phyloP scores from a whole-genome alignment of 352 stramenopile genomes.

The Phytophthora macrochlamydospora region DNA sequence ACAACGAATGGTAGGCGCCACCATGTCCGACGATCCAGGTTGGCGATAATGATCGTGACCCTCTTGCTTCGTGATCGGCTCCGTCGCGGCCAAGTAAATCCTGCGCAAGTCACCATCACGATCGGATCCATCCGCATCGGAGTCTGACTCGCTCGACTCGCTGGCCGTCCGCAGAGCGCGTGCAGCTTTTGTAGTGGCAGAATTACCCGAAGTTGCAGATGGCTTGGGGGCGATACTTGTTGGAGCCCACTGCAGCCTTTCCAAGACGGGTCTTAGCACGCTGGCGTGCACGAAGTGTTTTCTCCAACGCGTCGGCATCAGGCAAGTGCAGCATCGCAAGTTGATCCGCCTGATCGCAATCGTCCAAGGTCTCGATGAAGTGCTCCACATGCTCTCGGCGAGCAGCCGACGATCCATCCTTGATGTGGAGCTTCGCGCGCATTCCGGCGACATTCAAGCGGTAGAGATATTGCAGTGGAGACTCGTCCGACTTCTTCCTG shows the following conservation, averaged over 20 bases:
- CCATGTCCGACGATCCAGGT: background rate
- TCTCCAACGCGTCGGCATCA: conserved; percentile 6
- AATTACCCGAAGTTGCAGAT: background rate
- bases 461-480: conserved; percentile 12
- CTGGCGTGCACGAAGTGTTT: background rate
- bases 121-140: background rate
- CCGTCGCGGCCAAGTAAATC: background rate
- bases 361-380: conserved; percentile 20
- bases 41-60: background rate
- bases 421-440: conserved; percentile 6
- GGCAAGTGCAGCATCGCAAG: background rate
- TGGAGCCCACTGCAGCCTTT: conserved; percentile 1
- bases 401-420: background rate
- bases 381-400: conserved; percentile 16
- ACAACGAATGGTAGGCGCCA: background rate
- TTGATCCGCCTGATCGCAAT: conserved; percentile 5
- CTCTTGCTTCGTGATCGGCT: background rate
- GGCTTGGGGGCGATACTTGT: conserved; percentile 4
- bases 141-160: background rate
- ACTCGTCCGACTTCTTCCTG: conserved; percentile 5
- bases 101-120: background rate
- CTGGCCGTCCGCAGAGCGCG: background rate
- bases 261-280: background rate
- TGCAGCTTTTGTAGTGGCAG: background rate
- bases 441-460: conserved; percentile 8